These are phyloP conservation scores for Alternaria postmessia DNA, from an alignment of 2,329 filamentous ascomycete species.

Conservation along the genomic window DNA sequence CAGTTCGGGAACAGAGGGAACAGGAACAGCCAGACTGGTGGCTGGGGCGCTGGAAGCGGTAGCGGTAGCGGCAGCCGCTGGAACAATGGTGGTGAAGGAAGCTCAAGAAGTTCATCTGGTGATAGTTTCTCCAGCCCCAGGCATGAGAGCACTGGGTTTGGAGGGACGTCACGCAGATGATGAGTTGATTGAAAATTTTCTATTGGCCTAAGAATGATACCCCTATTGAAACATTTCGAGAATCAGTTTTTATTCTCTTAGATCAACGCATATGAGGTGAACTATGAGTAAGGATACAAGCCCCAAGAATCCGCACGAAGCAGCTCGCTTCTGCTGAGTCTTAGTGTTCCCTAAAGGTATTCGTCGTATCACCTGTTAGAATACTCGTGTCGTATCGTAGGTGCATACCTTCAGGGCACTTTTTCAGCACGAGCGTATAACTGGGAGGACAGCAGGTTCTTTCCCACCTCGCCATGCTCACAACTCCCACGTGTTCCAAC, in stretches of 20 bases:
- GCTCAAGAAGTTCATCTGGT: constrained; percentile 45
- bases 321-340: too few relatives aligned
- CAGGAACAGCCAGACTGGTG: constrained; percentile 53
- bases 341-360: too few relatives aligned
- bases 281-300: not conserved
- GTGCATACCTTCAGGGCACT: too few relatives aligned
- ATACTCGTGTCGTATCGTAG: too few relatives aligned
- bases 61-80: constrained; percentile 42
- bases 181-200: constrained; percentile 4
- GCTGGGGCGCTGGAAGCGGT: constrained; percentile 42
- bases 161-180: constrained; percentile 65
- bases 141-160: constrained; percentile 76
- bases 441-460: too few relatives aligned
- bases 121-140: constrained; percentile 58
- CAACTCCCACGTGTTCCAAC: too few relatives aligned
- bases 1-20: constrained; percentile 40
- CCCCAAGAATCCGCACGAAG: too few relatives aligned
- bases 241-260: not conserved
- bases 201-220: constrained; percentile 44
- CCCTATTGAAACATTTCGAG: constrained; percentile 16
- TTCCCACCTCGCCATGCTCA: too few relatives aligned
- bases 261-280: too few relatives aligned
- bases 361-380: too few relatives aligned
- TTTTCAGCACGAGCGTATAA: too few relatives aligned
- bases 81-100: constrained; percentile 51